Base-by-base conservation (phyloP, 805 yeast genomes). In the Danielia oregonensis region DNA sequence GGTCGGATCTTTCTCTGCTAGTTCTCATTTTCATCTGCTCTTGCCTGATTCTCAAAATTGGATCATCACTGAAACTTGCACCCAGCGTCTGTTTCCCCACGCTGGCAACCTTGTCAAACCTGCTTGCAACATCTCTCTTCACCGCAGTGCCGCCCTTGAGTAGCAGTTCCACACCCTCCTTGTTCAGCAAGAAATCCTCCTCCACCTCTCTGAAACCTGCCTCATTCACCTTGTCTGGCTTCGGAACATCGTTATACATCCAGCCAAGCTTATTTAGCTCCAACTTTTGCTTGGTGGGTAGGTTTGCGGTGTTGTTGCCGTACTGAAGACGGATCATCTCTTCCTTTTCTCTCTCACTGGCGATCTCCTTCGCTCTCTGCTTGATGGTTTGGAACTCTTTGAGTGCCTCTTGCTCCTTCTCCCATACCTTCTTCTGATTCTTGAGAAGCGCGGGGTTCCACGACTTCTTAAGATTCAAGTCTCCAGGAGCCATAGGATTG, bases 371-470 rank as follows among this genome's bases (percentile, higher is more conserved):
- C 41, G 78, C 77, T 19, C 82, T 62, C 48, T 80, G 80, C 40
- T 77, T 71, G 22, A 81, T 76, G 50, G 74, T 73, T 45, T 74
- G 74, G 30, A 80, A 73, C 49, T 86, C 94, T n/a, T 74, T 73
- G 5, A 86, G 61, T 6, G 83, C 79, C 26, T 81, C 81, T 52
- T 86, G 88, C 52, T 93, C 97, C 35, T 68, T 70, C 44, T 78
- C 71, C 91, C 95, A 83, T 23, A 91, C 89, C 51, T 81, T 84
- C 45, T 80, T 81, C 60, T 82, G 87, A 67, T 91, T 91, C 55
- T 82, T 85, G 54, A 85, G 66, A 32, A 86, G 68, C 30, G 83
- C 89, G 2, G 98, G 97, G 58, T 91, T 87, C 98, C 97, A 91
- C 42, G 97, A 91, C 57, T 91, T 91, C 63, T 91, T 84, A 36